These are phyloP conservation scores for Aspergillus flavus DNA, from an alignment of 2,329 filamentous ascomycete genomes.

Conservation along the genomic window DNA sequence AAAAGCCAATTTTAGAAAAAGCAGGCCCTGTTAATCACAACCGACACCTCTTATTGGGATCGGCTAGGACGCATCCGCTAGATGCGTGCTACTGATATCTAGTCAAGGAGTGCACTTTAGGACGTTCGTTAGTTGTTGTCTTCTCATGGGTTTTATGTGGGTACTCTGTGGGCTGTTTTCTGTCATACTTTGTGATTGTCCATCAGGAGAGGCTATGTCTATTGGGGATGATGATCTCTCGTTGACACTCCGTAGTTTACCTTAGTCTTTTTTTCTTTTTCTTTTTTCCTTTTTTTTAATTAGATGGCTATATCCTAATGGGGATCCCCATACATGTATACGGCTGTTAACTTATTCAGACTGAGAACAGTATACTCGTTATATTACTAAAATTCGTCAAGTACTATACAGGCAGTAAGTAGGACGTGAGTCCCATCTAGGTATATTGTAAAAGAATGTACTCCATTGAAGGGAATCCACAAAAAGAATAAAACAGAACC, in stretches of 20 bases:
- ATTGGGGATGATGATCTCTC: not conserved
- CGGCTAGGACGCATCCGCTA: not conserved
- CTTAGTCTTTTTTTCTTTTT: no score
- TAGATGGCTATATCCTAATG: not conserved
- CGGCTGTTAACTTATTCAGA: not conserved
- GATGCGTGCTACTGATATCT: not conserved
- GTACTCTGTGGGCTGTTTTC: not conserved
- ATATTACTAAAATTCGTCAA: slow-evolving; percentile 7
- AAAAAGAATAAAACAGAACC: slow-evolving; percentile 16
- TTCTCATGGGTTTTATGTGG: not conserved
- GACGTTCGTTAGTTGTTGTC: not conserved
- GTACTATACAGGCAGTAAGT: slow-evolving; percentile 15
- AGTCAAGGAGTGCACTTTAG: not conserved
- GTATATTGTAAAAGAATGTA: slow-evolving; percentile 25
- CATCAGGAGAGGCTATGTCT: not conserved
- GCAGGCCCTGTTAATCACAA: not conserved
- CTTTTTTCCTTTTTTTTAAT: not conserved
- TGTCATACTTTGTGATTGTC: not conserved
- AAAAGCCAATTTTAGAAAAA: not conserved
- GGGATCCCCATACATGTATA: not conserved
- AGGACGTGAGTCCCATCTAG: slow-evolving; percentile 7
- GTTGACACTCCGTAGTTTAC: not conserved
- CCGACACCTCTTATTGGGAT: slow-evolving; percentile 4
- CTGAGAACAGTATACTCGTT: not conserved
- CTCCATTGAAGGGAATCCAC: slow-evolving; percentile 29